phyloP scores from a whole-genome alignment of 495 filamentous ascomycete species.

The Trichoderma asperelloides region DNA sequence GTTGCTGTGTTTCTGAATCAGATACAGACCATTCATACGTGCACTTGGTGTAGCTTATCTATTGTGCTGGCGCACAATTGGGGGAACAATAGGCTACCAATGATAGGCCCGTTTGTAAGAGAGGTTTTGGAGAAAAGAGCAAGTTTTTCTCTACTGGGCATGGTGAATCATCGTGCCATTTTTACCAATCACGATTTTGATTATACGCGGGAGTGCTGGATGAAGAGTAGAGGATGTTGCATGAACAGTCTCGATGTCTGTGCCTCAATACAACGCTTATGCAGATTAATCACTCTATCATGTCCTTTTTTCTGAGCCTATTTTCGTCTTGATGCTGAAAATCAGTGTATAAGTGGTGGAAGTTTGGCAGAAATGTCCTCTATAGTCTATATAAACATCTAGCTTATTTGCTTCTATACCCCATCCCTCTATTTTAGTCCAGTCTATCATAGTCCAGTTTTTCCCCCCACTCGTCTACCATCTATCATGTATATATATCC shows the following conservation, averaged over 20 bases:
- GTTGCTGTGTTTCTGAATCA: not conserved
- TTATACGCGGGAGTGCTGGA: not conserved
- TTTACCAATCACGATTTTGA: not conserved
- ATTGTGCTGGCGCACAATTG: too few species aligned
- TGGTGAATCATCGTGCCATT: constrained; percentile 1
- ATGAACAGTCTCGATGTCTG: too few species aligned
- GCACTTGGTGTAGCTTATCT: not conserved
- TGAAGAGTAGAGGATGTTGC: too few species aligned
- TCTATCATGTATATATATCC: not conserved
- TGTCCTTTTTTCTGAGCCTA: too few species aligned
- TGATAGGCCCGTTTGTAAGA: not conserved
- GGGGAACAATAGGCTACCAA: not conserved
- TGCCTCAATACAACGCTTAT: too few species aligned
- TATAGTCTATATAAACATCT: not conserved
- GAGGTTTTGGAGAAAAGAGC: not conserved
- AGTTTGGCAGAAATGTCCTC: not conserved
- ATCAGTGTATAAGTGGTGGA: not conserved
- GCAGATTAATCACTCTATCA: too few species aligned
- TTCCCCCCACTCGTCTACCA: not conserved
- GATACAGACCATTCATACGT: not conserved
- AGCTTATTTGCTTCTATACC: not conserved
- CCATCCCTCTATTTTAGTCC: not conserved
- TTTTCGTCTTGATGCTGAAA: too few species aligned
- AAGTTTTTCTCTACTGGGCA: not conserved
- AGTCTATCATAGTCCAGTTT: constrained; percentile 3